phyloP scores from a whole-genome alignment of 345 rosid genomes.

The Anacardium occidentale region DNA sequence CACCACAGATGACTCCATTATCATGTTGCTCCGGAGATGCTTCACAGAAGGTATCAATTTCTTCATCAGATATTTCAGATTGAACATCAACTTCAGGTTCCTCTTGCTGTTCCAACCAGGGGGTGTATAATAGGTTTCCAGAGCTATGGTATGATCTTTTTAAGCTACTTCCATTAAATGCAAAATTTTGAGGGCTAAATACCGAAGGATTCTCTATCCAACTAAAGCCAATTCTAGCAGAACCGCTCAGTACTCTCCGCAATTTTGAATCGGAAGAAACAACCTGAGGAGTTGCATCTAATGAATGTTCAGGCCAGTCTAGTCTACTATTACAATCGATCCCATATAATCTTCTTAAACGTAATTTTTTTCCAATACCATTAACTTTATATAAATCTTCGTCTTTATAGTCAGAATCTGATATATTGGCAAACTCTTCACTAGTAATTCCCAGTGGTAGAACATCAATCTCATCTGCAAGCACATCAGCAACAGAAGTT shows the following conservation, averaged over 20 bases:
- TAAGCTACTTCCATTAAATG: conserved; percentile 40
- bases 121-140: conserved; percentile 44
- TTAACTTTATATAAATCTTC: conserved; percentile 28
- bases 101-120: conserved; percentile 44
- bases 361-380: conserved; percentile 36
- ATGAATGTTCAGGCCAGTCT: conserved; percentile 89
- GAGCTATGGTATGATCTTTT: conserved; percentile 70
- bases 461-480: conserved; percentile 49
- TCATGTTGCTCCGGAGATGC: conserved; percentile 29
- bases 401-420: conserved; percentile 23
- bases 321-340: conserved; percentile 33
- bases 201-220: conserved; percentile 37
- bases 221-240: conserved; percentile 60
- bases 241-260: conserved; percentile 70
- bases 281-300: conserved; percentile 66
- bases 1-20: conserved; percentile 19
- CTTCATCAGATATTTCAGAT: conserved; percentile 50
- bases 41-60: conserved; percentile 41
- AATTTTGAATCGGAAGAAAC: conserved; percentile 58
- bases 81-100: conserved; percentile 40
- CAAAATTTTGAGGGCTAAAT: conserved; percentile 33
- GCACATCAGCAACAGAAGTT: conserved; percentile 65
- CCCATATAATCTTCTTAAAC: conserved; percentile 46
- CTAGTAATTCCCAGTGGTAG: conserved; percentile 43
- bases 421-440: conserved; percentile 33